These are phyloP conservation scores for Diaporthe sp. DNA, from an alignment of 2,329 filamentous ascomycete genomes.

Conservation along the genomic window DNA sequence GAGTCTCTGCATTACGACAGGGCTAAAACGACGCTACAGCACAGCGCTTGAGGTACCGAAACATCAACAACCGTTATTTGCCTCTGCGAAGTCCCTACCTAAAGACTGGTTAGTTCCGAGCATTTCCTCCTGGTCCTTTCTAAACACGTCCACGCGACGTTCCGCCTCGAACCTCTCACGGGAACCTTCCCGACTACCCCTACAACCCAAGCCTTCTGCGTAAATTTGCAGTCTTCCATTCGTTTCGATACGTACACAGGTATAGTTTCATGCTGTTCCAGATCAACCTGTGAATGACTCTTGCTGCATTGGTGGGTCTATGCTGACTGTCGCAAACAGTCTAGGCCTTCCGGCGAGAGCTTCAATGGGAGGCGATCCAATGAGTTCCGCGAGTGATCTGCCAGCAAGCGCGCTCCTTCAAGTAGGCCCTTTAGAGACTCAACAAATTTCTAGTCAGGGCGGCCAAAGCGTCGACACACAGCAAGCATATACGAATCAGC, in stretches of 20 bases:
- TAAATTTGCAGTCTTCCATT: constrained; percentile 1
- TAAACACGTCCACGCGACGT: constrained; percentile 21
- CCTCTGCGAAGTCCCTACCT: constrained; percentile 20
- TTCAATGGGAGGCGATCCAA: constrained; percentile 41
- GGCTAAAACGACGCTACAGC: constrained; percentile 32
- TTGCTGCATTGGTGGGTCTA: not conserved
- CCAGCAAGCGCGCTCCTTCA: constrained; percentile 39
- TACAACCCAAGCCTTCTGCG: not conserved
- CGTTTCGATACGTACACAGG: constrained; percentile 24
- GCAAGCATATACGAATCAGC: constrained; percentile 43
- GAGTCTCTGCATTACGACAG: constrained; percentile 25
- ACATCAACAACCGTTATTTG: constrained; percentile 32
- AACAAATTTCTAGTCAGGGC: constrained; percentile 38
- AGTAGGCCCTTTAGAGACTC: constrained; percentile 38
- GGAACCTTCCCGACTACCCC: not conserved
- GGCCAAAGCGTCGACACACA: constrained; percentile 38
- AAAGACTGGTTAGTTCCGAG: constrained; percentile 31
- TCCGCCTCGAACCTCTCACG: constrained; percentile 24
- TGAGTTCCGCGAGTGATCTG: constrained; percentile 43
- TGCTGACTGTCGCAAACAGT: constrained; percentile 26
- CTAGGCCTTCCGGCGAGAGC: not conserved
- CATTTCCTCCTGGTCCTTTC: constrained; percentile 25
- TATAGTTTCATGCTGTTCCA: not conserved
- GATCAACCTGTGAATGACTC: not conserved
- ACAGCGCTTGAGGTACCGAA: constrained; percentile 22